A percentile compares a stretch with the other conserved stretches of the same genome.
Evolutionary conservation across 148 eudicot genomes (phyloP).

Genomic region (Beta vulgaris): DNA sequence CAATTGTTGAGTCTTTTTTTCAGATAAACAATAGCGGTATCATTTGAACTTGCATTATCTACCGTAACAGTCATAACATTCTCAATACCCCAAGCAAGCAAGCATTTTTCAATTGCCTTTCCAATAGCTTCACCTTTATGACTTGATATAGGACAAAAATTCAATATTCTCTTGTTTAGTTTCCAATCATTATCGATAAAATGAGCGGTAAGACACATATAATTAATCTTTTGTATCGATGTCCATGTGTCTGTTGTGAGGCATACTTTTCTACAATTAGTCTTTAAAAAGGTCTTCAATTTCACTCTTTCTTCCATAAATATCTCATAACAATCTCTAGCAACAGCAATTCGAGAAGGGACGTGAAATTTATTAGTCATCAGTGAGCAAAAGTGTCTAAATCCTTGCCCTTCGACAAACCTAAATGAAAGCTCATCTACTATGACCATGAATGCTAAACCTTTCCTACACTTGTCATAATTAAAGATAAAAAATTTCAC

Average conservation of each 20-base stretch:
- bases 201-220: neutral
- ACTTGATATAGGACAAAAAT: conserved; percentile 7
- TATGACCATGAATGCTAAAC: neutral
- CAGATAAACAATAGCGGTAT: neutral
- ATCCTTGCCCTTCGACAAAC: neutral
- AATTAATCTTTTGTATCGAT: too few relatives aligned
- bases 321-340: too few relatives aligned
- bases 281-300: neutral
- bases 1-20: conserved; percentile 1
- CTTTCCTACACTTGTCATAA: neutral
- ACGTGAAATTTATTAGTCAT: neutral
- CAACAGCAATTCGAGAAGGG: neutral
- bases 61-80: conserved; percentile 8
- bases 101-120: conserved; percentile 9
- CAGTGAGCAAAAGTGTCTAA: neutral
- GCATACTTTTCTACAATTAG: neutral
- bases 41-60: conserved; percentile 10
- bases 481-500: neutral
- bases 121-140: conserved; percentile 1
- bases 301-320: neutral
- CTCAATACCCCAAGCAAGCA: neutral
- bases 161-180: conserved; percentile 2
- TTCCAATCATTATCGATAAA: conserved; percentile 12
- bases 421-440: conserved; percentile 3
- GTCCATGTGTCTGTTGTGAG: conserved; percentile 5